phyloP scores from a whole-genome alignment of 2,329 filamentous ascomycete genomes.

The Colletotrichum orbiculare region DNA sequence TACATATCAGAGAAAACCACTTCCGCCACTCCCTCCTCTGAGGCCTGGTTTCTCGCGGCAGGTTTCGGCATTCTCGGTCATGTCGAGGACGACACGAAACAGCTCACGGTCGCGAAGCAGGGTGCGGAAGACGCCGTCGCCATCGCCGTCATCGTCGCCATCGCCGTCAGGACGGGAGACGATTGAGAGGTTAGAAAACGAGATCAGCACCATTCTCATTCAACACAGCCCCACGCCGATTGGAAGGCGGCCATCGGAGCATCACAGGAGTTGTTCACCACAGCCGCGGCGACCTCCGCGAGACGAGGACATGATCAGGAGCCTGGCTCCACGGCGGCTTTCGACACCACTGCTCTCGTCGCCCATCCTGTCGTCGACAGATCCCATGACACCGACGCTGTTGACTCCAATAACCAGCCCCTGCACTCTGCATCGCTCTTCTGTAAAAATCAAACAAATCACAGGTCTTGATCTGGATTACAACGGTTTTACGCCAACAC shows the following conservation, averaged over 20 bases:
- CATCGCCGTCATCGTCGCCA: conserved; percentile 5
- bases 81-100: conserved; percentile 16
- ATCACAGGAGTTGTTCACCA: conserved; percentile 28
- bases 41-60: conserved; percentile 20
- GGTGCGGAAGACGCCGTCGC: conserved; percentile 9
- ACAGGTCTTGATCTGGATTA: conserved; percentile 52
- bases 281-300: conserved; percentile 6
- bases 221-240: conserved; percentile 25
- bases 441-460: conserved; percentile 54
- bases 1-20: conserved; percentile 41
- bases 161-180: conserved; percentile 11
- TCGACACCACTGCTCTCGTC: conserved; percentile 12
- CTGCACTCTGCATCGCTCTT: conserved; percentile 45
- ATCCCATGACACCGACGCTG: background rate
- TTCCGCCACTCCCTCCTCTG: conserved; percentile 41
- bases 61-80: conserved; percentile 21
- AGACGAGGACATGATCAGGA: conserved; percentile 14
- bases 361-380: background rate
- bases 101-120: conserved; percentile 28
- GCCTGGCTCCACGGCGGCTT: conserved; percentile 23
- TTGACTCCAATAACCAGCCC: conserved; percentile 9
- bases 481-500: conserved; percentile 5
- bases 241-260: conserved; percentile 8
- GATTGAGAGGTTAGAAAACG: conserved; percentile 22
- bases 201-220: conserved; percentile 29